phyloP scores from a whole-genome alignment of 1,139 yeast genomes.

The Fermentozyma sake region DNA sequence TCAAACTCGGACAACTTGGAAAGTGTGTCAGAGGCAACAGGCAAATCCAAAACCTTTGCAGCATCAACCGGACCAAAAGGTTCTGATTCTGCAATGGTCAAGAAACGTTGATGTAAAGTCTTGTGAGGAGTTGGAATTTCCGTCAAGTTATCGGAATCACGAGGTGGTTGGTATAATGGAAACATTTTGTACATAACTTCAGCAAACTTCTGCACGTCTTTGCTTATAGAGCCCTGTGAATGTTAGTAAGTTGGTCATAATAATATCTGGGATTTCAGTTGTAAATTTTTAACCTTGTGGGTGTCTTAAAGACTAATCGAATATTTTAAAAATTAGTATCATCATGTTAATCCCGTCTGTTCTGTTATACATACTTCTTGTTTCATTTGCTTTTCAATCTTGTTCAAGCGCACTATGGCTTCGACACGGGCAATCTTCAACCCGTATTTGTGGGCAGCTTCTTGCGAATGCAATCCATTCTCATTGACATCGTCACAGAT shows the following conservation, averaged over 20 bases:
- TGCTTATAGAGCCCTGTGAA: conserved; percentile 37
- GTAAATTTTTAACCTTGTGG: conserved; percentile 49
- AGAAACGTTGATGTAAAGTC: conserved; percentile 76
- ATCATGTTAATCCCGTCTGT: conserved; percentile 27
- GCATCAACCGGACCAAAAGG: conserved; percentile 98
- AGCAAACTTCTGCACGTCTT: conserved; percentile 55
- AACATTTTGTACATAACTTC: conserved; percentile 71
- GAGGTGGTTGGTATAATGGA: conserved; percentile 56
- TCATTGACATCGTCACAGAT: conserved; percentile 56
- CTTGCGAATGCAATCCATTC: conserved; percentile 57
- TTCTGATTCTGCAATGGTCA: conserved; percentile 89
- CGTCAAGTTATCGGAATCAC: conserved; percentile 65
- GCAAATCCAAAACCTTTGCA: conserved; percentile 76
- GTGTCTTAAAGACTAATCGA: conserved; percentile 86
- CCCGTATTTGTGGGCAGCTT: conserved; percentile 75
- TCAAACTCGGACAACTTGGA: conserved; percentile 59
- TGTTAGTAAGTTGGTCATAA: conserved; percentile 26
- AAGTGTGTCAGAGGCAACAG: conserved; percentile 78
- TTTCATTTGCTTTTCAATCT: conserved; percentile 59
- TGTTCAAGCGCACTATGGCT: conserved; percentile 68
- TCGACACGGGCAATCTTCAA: conserved; percentile 82
- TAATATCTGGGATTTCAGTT: conserved; percentile 12
- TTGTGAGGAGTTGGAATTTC: conserved; percentile 91
- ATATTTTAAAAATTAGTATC: conserved; percentile 35
- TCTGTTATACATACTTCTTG: conserved; percentile 50